These are phyloP conservation scores for Phytopythium boreale DNA, from an alignment of 352 stramenopile species.

Conservation along the genomic window DNA sequence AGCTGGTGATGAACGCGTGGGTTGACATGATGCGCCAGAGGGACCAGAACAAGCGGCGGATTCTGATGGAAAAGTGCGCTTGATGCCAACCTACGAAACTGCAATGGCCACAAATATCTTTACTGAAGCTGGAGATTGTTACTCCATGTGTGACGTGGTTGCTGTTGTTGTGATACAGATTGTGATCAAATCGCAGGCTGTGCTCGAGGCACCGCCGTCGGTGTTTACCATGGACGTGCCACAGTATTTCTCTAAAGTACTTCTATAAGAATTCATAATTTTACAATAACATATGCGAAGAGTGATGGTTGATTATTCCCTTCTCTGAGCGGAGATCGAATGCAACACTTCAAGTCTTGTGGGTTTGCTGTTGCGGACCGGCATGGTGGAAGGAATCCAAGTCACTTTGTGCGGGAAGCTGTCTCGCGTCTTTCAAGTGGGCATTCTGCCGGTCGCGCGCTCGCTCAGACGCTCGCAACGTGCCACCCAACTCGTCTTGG, in stretches of 20 bases:
- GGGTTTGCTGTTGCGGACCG: no score
- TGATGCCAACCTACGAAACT: not conserved
- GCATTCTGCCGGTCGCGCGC: not conserved
- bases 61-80: not conserved
- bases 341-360: no score
- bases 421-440: no score
- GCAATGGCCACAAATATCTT: not conserved
- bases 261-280: no score
- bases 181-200: not conserved
- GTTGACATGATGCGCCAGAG: not conserved
- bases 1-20: not conserved
- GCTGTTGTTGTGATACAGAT: not conserved
- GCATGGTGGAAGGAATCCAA: not conserved
- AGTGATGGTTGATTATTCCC: conserved; percentile 6
- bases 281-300: not conserved
- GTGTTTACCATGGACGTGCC: no score
- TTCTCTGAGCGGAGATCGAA: no score
- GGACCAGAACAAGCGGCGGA: not conserved
- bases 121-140: no score
- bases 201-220: no score
- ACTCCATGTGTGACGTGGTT: no score
- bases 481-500: no score
- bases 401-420: not conserved
- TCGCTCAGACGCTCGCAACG: no score
- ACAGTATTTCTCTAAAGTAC: no score